Evolutionary conservation across 164 flowering plant genomes (phyloP).

Genomic region (Aristolochia californica): DNA sequence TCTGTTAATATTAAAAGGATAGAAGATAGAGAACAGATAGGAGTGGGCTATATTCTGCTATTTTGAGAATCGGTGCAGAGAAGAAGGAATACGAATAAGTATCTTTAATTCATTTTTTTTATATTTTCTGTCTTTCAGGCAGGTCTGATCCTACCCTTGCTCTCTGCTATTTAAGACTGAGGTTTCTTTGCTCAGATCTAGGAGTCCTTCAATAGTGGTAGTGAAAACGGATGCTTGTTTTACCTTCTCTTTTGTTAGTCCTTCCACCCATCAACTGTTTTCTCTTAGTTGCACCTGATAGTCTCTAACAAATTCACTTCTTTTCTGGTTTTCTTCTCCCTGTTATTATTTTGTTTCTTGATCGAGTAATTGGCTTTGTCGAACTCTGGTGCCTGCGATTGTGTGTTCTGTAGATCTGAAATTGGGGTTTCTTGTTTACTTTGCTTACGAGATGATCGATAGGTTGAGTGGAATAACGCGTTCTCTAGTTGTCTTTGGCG

Average conservation of each 20-base stretch:
- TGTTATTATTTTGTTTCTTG: not conserved
- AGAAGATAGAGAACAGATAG: too few relatives aligned
- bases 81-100: too few relatives aligned
- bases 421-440: too few relatives aligned
- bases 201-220: not conserved
- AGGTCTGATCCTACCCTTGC: not conserved
- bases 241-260: not conserved
- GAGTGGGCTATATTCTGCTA: too few relatives aligned
- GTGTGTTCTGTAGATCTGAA: too few relatives aligned
- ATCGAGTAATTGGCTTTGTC: not conserved
- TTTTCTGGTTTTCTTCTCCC: not conserved
- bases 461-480: too few relatives aligned
- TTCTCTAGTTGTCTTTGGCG: not conserved
- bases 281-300: too few relatives aligned
- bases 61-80: too few relatives aligned
- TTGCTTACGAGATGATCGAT: too few relatives aligned
- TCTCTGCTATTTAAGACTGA: conserved; percentile 8
- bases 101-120: not conserved
- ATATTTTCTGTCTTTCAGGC: not conserved
- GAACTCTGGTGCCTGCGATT: not conserved
- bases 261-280: too few relatives aligned
- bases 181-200: not conserved
- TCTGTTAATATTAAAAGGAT: too few relatives aligned
- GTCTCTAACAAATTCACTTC: too few relatives aligned
- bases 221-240: not conserved